Evolutionary conservation across 306 rosid genomes (phyloP).

Genomic region (Biancaea sappan): DNA sequence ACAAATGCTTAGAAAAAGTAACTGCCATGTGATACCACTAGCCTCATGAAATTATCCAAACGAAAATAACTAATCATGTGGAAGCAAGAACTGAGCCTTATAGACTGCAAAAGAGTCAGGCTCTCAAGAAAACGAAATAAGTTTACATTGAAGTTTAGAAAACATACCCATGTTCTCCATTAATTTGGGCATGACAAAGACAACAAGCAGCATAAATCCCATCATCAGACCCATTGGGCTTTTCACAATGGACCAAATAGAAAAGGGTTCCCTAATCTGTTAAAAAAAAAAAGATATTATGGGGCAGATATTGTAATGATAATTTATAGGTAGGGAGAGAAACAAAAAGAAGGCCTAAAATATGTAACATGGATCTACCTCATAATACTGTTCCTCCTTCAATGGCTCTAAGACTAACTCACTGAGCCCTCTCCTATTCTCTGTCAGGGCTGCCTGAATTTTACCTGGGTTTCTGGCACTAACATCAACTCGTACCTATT

Average conservation of each 20-base stretch:
- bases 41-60: slow-evolving; percentile 17
- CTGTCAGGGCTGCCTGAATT: slow-evolving; percentile 95
- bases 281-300: slow-evolving; percentile 37
- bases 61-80: slow-evolving; percentile 15
- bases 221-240: slow-evolving; percentile 99
- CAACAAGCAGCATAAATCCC: slow-evolving; percentile 94
- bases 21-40: slow-evolving; percentile 1
- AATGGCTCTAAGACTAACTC: slow-evolving; percentile 92
- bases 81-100: slow-evolving; percentile 18
- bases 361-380: slow-evolving; percentile 54
- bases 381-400: slow-evolving; percentile 79
- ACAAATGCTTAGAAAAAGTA: slow-evolving; percentile 22
- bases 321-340: slow-evolving; percentile 14
- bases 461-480: slow-evolving; percentile 97
- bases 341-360: neutral
- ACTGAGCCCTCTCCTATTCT: slow-evolving; percentile 75
- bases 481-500: slow-evolving; percentile 95
- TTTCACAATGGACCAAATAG: slow-evolving; percentile 80
- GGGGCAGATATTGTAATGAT: slow-evolving; percentile 26
- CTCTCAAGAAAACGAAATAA: neutral
- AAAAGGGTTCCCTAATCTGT: slow-evolving; percentile 93
- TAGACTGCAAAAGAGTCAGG: slow-evolving; percentile 23
- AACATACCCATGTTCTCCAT: slow-evolving; percentile 92
- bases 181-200: slow-evolving; percentile 94
- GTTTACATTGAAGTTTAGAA: slow-evolving; percentile 25